Base-by-base conservation (phyloP, 495 filamentous ascomycete species). In the Lasiosphaeriaceae sp. region DNA sequence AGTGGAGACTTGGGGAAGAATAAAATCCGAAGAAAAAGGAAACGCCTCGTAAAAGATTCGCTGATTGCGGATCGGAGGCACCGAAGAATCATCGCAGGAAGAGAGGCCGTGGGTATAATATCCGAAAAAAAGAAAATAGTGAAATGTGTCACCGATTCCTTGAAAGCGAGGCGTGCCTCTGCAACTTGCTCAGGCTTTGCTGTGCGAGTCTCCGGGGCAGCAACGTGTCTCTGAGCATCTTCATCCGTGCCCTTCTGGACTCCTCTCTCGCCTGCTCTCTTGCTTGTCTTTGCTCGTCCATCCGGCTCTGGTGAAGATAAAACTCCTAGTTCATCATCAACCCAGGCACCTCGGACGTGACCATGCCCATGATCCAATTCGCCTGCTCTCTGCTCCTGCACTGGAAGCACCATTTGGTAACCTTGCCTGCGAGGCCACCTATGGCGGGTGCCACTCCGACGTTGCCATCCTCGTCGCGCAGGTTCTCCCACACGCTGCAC, bases 361-460 rank as follows among this genome's bases (percentile, higher is more conserved):
- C 69, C 31, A 79, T 59, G 20, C 62, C 58, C 51, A 74, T 74
- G 31, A 80, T 77, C 76, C 75, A 79, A 24, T 58, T 58, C 12
- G 77, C 77, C 64, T 79, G 66, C 47, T 68, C 47, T 8, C 64
- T 64, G 26, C 66, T 77, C 54, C 66, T 73, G 59, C 77, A 81
- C 72, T 94, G 90, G 56, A 96, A 85, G 79, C 92, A 90, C 79
- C 88, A 96, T 47, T 92, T 86, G 50, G 78, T 84, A 34, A 85
- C 87, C 57, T 80, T 82, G 11, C 87, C 88, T 4, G 78, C 81
- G 1, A 96, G 84, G 22, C 87, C 89, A 3, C 94, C 94, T 37
- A 80, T 78, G 50, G 84, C 77, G 1, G 84, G 83, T 26, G 84
- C 83, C 1, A 79, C 74, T 11, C 89, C 90, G 17, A 86, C 75